Conservation (phyloP, 352 stramenopile species). For the Phytophthora syringae region DNA sequence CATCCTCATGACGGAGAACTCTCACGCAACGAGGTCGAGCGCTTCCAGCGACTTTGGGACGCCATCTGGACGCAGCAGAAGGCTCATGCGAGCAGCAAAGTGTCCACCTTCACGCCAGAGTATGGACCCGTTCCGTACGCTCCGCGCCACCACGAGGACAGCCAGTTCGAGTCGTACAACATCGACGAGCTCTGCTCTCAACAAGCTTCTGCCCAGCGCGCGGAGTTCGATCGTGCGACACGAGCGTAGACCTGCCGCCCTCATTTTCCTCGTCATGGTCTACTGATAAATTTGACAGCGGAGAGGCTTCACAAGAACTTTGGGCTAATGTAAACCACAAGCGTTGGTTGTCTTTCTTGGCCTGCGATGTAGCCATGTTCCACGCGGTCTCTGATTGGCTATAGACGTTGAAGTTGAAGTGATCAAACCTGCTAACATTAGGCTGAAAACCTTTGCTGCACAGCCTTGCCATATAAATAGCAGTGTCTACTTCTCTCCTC, state of each 20-base stretch:
- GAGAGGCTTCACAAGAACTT: too few relatives aligned
- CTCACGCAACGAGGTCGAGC: constrained; percentile 38
- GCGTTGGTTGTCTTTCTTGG: too few relatives aligned
- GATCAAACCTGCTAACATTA: constrained; percentile 16
- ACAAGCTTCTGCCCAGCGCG: constrained; percentile 44
- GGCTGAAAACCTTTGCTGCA: background rate
- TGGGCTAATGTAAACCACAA: too few relatives aligned
- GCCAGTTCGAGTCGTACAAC: constrained; percentile 51
- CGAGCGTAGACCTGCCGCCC: constrained; percentile 1
- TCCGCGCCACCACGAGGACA: constrained; percentile 34
- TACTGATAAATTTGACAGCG: too few relatives aligned
- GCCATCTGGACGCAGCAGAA: constrained; percentile 52
- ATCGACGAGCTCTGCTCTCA: constrained; percentile 54
- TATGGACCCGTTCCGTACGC: constrained; percentile 78
- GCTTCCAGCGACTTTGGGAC: constrained; percentile 66
- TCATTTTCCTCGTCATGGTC: background rate
- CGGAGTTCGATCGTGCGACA: constrained; percentile 29
- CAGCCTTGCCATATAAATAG: constrained; percentile 16
- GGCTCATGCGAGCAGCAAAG: background rate
- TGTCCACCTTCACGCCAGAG: constrained; percentile 72
- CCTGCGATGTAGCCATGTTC: too few relatives aligned
- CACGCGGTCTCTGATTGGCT: constrained; percentile 11
- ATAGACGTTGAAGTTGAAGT: constrained; percentile 18
- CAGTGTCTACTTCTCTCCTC: background rate
- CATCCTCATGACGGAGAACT: constrained; percentile 39